phyloP scores from a whole-genome alignment of 352 stramenopile species.

The Globisporangium splendens region DNA sequence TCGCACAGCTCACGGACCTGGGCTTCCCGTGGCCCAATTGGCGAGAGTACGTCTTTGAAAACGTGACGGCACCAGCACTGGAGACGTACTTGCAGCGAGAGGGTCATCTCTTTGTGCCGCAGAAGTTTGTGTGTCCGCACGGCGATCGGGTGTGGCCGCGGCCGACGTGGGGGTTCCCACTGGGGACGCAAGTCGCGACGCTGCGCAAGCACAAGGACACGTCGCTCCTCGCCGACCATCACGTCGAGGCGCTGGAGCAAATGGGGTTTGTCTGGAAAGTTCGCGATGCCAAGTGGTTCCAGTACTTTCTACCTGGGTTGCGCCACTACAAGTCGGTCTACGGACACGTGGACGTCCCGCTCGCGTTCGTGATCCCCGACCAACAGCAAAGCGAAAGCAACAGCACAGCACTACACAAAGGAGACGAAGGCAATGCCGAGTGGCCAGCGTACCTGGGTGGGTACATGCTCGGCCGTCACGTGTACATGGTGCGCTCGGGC shows the following conservation, averaged over 20 bases:
- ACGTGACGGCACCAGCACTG: constrained; percentile 71
- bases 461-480: constrained; percentile 58
- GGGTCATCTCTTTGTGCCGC: constrained; percentile 89
- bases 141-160: constrained; percentile 68
- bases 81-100: constrained; percentile 73
- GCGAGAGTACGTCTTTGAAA: constrained; percentile 61
- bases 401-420: not conserved
- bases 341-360: constrained; percentile 52
- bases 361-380: constrained; percentile 55
- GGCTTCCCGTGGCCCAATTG: constrained; percentile 59
- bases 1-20: constrained; percentile 34
- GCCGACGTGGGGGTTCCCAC: constrained; percentile 71
- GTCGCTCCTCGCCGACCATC: constrained; percentile 37
- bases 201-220: constrained; percentile 62
- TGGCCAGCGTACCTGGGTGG: constrained; percentile 52
- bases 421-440: constrained; percentile 20
- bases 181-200: constrained; percentile 88
- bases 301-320: constrained; percentile 65
- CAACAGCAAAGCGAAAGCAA: not conserved
- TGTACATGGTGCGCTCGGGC: constrained; percentile 63
- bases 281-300: constrained; percentile 65
- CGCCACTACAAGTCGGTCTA: constrained; percentile 52
- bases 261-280: constrained; percentile 92
- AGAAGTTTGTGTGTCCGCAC: constrained; percentile 88
- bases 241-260: constrained; percentile 77